A percentile compares a stretch with the other conserved stretches of the same genome.
These are phyloP conservation scores for Suillus occidentalis DNA, from an alignment of 768 basidiomycete genomes.

Conservation along the genomic window DNA sequence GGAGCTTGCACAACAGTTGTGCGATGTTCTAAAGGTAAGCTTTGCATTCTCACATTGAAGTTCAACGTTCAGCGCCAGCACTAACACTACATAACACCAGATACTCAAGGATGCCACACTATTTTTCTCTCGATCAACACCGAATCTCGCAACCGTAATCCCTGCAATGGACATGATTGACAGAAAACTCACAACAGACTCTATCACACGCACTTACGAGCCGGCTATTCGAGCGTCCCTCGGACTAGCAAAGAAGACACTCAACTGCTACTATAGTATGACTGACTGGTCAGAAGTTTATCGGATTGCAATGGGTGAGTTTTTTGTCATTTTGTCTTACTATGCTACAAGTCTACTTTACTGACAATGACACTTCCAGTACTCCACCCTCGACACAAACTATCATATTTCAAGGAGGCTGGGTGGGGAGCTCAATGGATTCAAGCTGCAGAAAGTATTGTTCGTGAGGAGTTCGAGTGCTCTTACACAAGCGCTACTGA, in stretches of 20 bases:
- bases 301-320: conserved; percentile 29
- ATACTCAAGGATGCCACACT: conserved; percentile 24
- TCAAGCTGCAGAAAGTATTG: conserved; percentile 21
- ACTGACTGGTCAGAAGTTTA: conserved; percentile 26
- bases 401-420: conserved; percentile 28
- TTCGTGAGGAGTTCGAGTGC: conserved; percentile 18
- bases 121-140: conserved; percentile 23
- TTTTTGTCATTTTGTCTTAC: neutral
- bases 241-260: conserved; percentile 17
- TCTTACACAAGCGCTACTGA: conserved; percentile 1
- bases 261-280: conserved; percentile 27
- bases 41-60: neutral
- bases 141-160: conserved; percentile 30
- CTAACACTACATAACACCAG: conserved; percentile 11
- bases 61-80: neutral
- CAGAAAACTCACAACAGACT: conserved; percentile 14
- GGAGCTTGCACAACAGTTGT: conserved; percentile 15
- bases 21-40: conserved; percentile 22
- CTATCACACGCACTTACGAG: neutral
- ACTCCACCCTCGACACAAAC: conserved; percentile 30
- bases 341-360: neutral
- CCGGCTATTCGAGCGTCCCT: conserved; percentile 6
- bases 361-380: conserved; percentile 17
- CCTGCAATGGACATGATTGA: conserved; percentile 36
- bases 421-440: conserved; percentile 29